Base-by-base conservation (phyloP, 352 stramenopile genomes). In the Pythium sukuiense region DNA sequence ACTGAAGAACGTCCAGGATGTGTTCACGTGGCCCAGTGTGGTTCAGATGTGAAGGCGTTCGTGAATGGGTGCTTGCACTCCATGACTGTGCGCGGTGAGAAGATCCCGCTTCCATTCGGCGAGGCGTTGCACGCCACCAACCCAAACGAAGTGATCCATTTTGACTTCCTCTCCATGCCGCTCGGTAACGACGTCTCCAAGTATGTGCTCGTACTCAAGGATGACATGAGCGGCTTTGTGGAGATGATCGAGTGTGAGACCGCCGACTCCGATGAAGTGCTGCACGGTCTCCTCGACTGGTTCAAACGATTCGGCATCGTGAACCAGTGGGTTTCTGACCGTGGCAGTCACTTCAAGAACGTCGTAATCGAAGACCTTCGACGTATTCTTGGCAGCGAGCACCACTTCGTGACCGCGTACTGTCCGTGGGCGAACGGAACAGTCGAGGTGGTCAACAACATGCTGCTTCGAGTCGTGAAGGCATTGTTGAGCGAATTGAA, bases 361-460 rank as follows among this genome's bases (percentile, higher is more conserved):
- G 45, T 54, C 33, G 37, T 63, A 1, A 74, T 78, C 3, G 41
- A 73, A 26, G 32, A 61, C 3, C 49, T 76, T 0, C 62, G 65
- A 3, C 52, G 61, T 2, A 9, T 56, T 2, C 50, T 76, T 0
- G 60, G 54, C 0, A 49, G 37, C 2, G 58, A 72, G 7, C 65
- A 83, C 24, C 67, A 76, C n/a, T 80, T 83, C 43, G 63, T 64
- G 1, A 74, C 59, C 0, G 59, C 71, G 2, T 67, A 79, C 49
- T 68, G 58, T n/a, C 76, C 73, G 6, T 83, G 73, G 76, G 70
- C 61, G 1, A 83, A 83, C 46, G 76, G 66, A 1, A 77, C 69
- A 1, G 67, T 83, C 2, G 73, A 81, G 14, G 67, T 78, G 0
- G 66, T 77, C 16, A 80, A 79, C 46, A 48, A 65, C 1, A 45